phyloP scores from a whole-genome alignment of 2,329 filamentous ascomycete genomes.

The Botryotinia convoluta region DNA sequence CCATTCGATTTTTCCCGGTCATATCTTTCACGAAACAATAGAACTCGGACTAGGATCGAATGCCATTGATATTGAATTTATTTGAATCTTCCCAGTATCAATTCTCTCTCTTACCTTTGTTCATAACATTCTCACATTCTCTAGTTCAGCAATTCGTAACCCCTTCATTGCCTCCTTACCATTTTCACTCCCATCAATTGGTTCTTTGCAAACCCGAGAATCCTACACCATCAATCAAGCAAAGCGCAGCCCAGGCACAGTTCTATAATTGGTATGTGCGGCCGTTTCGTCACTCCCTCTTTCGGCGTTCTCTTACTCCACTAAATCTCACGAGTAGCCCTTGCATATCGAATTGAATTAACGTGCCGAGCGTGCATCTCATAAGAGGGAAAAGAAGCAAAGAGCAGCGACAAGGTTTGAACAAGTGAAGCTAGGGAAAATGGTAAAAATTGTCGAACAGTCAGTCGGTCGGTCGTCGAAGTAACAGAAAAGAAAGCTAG shows the following conservation, averaged over 20 bases:
- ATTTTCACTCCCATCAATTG: background rate
- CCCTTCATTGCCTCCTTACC: conserved; percentile 4
- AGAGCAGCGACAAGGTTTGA: background rate
- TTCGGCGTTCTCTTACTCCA: conserved; percentile 8
- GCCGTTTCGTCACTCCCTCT: conserved; percentile 19
- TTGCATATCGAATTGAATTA: conserved; percentile 8
- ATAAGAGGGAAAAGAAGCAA: background rate
- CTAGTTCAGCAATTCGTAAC: background rate
- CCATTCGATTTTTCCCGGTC: background rate
- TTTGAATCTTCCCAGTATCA: background rate
- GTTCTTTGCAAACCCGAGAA: background rate
- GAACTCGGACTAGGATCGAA: background rate
- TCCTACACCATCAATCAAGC: background rate
- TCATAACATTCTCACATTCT: background rate
- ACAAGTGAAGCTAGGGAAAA: background rate
- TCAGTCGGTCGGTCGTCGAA: background rate
- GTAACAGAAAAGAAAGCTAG: background rate
- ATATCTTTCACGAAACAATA: background rate
- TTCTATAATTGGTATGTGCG: conserved; percentile 7
- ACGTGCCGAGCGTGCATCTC: conserved; percentile 5
- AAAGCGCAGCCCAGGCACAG: background rate
- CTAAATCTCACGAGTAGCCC: background rate
- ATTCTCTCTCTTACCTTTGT: background rate
- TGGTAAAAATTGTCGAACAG: background rate
- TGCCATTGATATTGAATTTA: background rate